These are phyloP conservation scores for Dactylellina drechsleri DNA, from an alignment of 2,329 filamentous ascomycete genomes.

Conservation along the genomic window DNA sequence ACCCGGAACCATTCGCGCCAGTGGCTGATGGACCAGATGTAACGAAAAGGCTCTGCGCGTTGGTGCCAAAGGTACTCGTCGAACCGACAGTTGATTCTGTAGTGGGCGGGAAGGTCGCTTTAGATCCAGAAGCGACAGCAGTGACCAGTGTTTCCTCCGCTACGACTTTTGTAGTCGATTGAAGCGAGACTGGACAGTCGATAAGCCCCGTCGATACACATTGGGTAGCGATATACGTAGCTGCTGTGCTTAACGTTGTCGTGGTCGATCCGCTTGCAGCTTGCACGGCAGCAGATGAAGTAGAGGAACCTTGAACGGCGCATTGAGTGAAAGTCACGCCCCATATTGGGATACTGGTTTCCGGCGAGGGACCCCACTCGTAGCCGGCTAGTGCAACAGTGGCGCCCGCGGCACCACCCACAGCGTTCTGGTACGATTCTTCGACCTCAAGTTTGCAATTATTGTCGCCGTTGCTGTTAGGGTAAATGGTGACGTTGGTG, in stretches of 20 bases:
- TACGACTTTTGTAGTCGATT: constrained; percentile 63
- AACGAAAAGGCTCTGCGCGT: constrained; percentile 61
- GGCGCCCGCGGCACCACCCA: constrained; percentile 68
- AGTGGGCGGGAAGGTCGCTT: constrained; percentile 63
- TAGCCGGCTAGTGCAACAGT: constrained; percentile 63
- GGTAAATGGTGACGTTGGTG: constrained; percentile 65
- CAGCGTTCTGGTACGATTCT: constrained; percentile 66
- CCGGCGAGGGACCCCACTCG: constrained; percentile 66
- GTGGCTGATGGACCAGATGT: constrained; percentile 66
- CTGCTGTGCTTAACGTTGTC: constrained; percentile 62
- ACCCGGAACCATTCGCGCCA: constrained; percentile 59
- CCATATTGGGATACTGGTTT: constrained; percentile 66
- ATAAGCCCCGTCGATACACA: constrained; percentile 64
- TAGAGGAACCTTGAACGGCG: neutral
- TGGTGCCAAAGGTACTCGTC: constrained; percentile 64
- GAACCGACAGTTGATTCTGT: constrained; percentile 60
- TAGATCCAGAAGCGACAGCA: constrained; percentile 61
- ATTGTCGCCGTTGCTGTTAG: constrained; percentile 59
- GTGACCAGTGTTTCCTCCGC: constrained; percentile 63
- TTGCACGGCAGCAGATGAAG: neutral
- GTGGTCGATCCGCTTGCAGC: neutral
- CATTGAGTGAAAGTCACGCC: constrained; percentile 65
- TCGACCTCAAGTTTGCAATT: constrained; percentile 65
- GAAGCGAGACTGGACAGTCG: constrained; percentile 67
- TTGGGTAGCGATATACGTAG: constrained; percentile 64